phyloP scores from a whole-genome alignment of 2,329 filamentous ascomycete species.

The Penicillium brasilianum region DNA sequence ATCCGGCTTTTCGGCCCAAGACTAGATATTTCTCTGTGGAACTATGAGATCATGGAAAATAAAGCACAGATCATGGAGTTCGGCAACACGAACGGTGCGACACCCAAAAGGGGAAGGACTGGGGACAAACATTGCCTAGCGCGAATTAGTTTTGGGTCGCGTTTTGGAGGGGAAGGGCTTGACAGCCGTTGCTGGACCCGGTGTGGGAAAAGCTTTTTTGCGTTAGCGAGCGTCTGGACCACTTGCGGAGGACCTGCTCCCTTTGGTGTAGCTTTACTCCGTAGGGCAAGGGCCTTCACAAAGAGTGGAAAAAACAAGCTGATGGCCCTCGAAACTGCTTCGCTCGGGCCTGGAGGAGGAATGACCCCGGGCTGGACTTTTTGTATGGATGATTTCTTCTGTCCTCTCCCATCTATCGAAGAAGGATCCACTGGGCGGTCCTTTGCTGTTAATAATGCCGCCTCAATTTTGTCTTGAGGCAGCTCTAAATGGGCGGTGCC shows the following conservation, averaged over 20 bases:
- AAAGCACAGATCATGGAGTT: conserved; percentile 5
- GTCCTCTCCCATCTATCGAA: neutral
- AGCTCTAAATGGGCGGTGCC: neutral
- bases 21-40: conserved; percentile 10
- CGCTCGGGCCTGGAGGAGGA: neutral
- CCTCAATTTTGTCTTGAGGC: neutral
- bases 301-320: neutral
- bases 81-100: neutral
- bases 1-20: neutral
- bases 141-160: conserved; percentile 16
- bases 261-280: conserved; percentile 11
- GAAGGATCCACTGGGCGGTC: conserved; percentile 1
- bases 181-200: conserved; percentile 31
- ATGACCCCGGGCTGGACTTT: too few species aligned
- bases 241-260: conserved; percentile 18
- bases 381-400: neutral
- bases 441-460: neutral
- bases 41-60: conserved; percentile 21
- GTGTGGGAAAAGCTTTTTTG: conserved; percentile 23
- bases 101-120: conserved; percentile 7
- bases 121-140: conserved; percentile 18
- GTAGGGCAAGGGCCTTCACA: neutral
- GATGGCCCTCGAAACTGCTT: neutral
- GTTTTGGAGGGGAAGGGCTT: conserved; percentile 18
- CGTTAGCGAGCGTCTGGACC: conserved; percentile 9